Evolutionary conservation across 305 asterid species (phyloP), one percentile per base, ranked within the genome.

Genomic region (Plantago coronopus): DNA sequence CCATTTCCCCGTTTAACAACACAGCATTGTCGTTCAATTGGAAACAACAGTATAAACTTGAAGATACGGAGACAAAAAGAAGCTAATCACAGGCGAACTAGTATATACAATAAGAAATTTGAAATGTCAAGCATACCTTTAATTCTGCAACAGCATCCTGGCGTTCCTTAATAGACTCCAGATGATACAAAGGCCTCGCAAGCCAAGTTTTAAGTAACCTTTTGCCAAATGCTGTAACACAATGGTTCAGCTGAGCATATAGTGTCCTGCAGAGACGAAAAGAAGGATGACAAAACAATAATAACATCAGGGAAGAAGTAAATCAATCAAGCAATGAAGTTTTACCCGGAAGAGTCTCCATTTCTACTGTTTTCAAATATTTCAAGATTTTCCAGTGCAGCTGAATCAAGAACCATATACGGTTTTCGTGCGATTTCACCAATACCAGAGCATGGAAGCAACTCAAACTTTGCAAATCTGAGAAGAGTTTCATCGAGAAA

Each of bases 301-400:
- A 50, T 18, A 66, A 21, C 38, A 50, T 3, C 55, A 55, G 49
- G 44, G 69, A 50, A 70, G 38, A 71, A 40, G 38, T 18, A 31
- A 23, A 37, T 46, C 42, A 62, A 46, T 15, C 17, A 68, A 61
- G 7, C 18, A 57, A n/a, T 59, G 54, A 61, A 66, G 44, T 43
- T 62, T 63, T 89, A 93, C 99, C 99, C 99, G 48, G 86, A 78
- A 66, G 90, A 72, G 73, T 78, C 90, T 72, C 94, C 97, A 87
- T 87, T 83, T 81, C 86, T 85, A 76, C 86, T 79, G 70, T 89
- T 89, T 74, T 93, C 99, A 70, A 87, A 93, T 62, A 93, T 84
- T 81, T 93, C 99, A 67, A 93, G 99, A 76, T 87, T 93, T 79
- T 89, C 97, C 66, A 89, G 62, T 40, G 99, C 97, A 72, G 96